phyloP scores from a whole-genome alignment of 495 filamentous ascomycete species.

The Xylaria grammica region DNA sequence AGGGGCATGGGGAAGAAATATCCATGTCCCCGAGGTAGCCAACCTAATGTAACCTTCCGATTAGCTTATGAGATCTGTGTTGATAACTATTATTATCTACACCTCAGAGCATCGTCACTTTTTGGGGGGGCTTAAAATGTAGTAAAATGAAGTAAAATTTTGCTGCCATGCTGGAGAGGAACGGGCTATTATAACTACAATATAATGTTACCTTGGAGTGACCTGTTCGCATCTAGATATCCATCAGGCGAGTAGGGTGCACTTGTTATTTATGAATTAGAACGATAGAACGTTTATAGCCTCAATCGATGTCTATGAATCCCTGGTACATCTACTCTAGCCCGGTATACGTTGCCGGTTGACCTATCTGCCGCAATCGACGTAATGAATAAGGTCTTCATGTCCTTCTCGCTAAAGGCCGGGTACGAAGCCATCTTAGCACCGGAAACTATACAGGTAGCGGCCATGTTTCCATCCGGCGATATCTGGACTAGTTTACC shows the following conservation, averaged over 20 bases:
- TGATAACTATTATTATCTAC: too few species aligned
- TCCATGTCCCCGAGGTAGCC: too few species aligned
- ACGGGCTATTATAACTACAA: too few species aligned
- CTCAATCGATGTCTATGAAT: conserved; percentile 9
- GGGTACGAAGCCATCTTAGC: conserved; percentile 37
- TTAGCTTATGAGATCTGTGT: too few species aligned
- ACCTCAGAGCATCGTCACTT: too few species aligned
- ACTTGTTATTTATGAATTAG: not conserved
- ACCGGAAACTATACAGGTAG: conserved; percentile 29
- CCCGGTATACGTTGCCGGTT: conserved; percentile 21
- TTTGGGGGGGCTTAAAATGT: too few species aligned
- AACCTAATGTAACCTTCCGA: too few species aligned
- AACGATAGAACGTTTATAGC: not conserved
- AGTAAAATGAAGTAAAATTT: too few species aligned
- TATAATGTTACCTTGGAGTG: too few species aligned
- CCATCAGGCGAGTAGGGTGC: not conserved
- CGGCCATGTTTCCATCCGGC: conserved; percentile 28
- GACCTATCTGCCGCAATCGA: conserved; percentile 16
- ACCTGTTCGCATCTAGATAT: too few species aligned
- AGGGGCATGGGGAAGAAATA: too few species aligned
- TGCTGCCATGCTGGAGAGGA: too few species aligned
- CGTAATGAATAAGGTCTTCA: conserved; percentile 24
- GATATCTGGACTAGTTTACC: conserved; percentile 32
- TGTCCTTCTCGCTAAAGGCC: conserved; percentile 31
- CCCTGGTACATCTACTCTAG: conserved; percentile 20